Conservation (phyloP, 2,329 filamentous ascomycete species). For the Reticulascus tulasneorum region DNA sequence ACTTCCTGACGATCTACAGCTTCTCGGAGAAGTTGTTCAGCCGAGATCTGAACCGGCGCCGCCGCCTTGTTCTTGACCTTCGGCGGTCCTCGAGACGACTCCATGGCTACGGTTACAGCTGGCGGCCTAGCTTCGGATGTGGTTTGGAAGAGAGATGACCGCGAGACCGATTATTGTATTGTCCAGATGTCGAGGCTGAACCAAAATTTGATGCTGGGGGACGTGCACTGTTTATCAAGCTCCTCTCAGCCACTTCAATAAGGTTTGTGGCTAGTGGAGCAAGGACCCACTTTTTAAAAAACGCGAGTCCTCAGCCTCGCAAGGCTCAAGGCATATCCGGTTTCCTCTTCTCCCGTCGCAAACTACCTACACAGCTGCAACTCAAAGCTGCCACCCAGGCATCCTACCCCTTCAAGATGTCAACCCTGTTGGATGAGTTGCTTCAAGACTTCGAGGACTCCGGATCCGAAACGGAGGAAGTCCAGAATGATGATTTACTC, state of each 20-base stretch:
- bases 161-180: too few species aligned
- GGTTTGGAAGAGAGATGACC: too few species aligned
- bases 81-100: constrained; percentile 84
- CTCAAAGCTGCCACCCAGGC: constrained; percentile 1
- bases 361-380: background rate
- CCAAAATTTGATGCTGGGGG: too few species aligned
- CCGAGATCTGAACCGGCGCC: constrained; percentile 86
- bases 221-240: too few species aligned
- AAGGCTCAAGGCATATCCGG: constrained; percentile 2
- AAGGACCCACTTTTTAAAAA: too few species aligned
- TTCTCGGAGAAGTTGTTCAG: constrained; percentile 94
- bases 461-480: constrained; percentile 69
- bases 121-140: too few species aligned
- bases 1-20: constrained; percentile 95
- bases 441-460: constrained; percentile 88
- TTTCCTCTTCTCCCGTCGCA: background rate
- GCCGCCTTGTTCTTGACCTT: constrained; percentile 98
- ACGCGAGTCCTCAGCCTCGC: constrained; percentile 4
- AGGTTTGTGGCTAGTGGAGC: background rate
- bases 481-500: constrained; percentile 45
- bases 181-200: too few species aligned
- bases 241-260: background rate
- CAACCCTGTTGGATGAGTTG: constrained; percentile 87
- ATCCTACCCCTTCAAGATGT: too few species aligned
- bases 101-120: constrained; percentile 65